Conservation (phyloP, 1,139 yeast genomes). For the Geotrichum citri-aurantii region DNA sequence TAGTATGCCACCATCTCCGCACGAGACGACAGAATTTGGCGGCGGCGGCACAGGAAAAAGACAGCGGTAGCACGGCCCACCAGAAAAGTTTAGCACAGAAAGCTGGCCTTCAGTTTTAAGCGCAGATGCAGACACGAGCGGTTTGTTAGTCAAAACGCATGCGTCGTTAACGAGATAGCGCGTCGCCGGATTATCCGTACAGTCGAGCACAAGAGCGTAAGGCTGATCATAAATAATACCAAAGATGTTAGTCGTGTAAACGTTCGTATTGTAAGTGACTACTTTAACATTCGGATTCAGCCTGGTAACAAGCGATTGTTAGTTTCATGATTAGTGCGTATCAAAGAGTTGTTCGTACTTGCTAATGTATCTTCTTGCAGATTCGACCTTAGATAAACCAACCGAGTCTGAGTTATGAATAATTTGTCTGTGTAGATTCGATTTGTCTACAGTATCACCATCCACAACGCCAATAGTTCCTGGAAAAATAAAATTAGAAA, state of each 20-base stretch:
- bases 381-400: constrained; percentile 69
- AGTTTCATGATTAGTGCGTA: not conserved
- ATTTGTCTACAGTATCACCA: constrained; percentile 72
- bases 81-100: constrained; percentile 59
- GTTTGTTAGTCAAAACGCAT: constrained; percentile 59
- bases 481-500: too few species aligned
- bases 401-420: constrained; percentile 63
- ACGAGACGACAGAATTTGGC: constrained; percentile 72
- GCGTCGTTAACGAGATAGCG: constrained; percentile 86
- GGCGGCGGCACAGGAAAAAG: constrained; percentile 89
- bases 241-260: constrained; percentile 57
- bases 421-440: constrained; percentile 87
- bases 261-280: constrained; percentile 46
- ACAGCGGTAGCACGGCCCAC: constrained; percentile 93
- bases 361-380: constrained; percentile 55
- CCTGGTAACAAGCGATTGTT: constrained; percentile 9
- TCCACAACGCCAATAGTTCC: constrained; percentile 73
- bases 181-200: constrained; percentile 89
- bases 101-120: constrained; percentile 88
- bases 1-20: constrained; percentile 91
- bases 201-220: constrained; percentile 79
- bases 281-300: constrained; percentile 67
- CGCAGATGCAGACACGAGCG: constrained; percentile 90
- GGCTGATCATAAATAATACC: constrained; percentile 43
- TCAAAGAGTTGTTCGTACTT: constrained; percentile 22